These are phyloP conservation scores for Fusarium continuum DNA, from an alignment of 2,329 filamentous ascomycete species.

Conservation along the genomic window DNA sequence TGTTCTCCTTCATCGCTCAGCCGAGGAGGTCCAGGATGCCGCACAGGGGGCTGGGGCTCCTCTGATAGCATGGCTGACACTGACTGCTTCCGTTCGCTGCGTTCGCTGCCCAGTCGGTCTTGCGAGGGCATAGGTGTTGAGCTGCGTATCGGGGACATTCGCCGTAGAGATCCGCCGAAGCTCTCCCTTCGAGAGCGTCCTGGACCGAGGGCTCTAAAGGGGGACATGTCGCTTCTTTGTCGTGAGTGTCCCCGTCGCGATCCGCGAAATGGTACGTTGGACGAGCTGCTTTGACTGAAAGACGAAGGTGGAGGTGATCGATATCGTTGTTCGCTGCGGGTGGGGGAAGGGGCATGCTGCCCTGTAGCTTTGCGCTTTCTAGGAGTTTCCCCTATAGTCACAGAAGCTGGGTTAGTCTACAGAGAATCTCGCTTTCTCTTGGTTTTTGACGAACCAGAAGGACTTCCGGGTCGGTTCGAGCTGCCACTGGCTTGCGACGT, in stretches of 20 bases:
- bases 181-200: slow-evolving; percentile 41
- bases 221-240: slow-evolving; percentile 51
- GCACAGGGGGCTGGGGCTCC: slow-evolving; percentile 29
- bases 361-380: slow-evolving; percentile 84
- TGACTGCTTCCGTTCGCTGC: slow-evolving; percentile 47
- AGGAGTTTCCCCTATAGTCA: slow-evolving; percentile 75
- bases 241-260: slow-evolving; percentile 47
- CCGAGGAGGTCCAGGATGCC: slow-evolving; percentile 20
- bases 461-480: slow-evolving; percentile 74
- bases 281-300: slow-evolving; percentile 43
- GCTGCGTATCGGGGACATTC: slow-evolving; percentile 39
- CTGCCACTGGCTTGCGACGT: slow-evolving; percentile 67
- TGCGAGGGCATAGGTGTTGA: slow-evolving; percentile 35
- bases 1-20: slow-evolving; percentile 23
- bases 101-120: slow-evolving; percentile 40
- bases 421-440: slow-evolving; percentile 58
- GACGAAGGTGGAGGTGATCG: slow-evolving; percentile 48
- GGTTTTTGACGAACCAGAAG: slow-evolving; percentile 74
- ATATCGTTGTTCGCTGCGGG: slow-evolving; percentile 44
- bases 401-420: slow-evolving; percentile 51
- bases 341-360: slow-evolving; percentile 40
- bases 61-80: slow-evolving; percentile 48
- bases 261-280: slow-evolving; percentile 38
- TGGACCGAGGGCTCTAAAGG: slow-evolving; percentile 44
- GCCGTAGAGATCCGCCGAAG: slow-evolving; percentile 40